Base-by-base conservation (phyloP, 208 protist species). In the Phytomonas serpens region DNA sequence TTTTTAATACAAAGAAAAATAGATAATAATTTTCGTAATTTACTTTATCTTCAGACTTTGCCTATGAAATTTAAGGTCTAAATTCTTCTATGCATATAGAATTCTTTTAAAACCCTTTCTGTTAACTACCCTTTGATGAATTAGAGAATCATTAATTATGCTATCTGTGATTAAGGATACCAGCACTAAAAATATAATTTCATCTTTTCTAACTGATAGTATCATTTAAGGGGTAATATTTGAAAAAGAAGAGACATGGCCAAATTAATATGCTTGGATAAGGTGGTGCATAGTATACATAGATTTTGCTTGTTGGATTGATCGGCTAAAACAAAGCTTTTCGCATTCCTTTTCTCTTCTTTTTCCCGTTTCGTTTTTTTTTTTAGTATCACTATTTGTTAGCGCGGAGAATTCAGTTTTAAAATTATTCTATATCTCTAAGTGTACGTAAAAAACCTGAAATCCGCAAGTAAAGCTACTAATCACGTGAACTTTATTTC, bases 201-300 rank as follows among this genome's bases (percentile, higher is more conserved):
- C 13, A 32, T 10, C 11, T 62, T 73, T 29, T 73, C 27, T 67
- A 66, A 61, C 67, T n/a, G 36, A 27, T 74, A 38, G 19, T 4
- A 33, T 77, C 23, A 75, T 13, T 69, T 33, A 62, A 47, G 2
- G n/a, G 23, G 38, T 62, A 47, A 4, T 38, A 6, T 9, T 67
- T 67, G 1, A 4, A 67, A 61, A 67, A 16, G 47, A 6, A 16
- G 19, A 27, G 7, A 23, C 6, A 27, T 0, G 6, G 3, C 7
- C 1, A 57, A 23, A 19, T 51, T 57, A 16, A 57, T 57, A 57
- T 2, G 47, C 47, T 1, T 27, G 19, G 5, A 19, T 57, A 27
- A 57, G 47, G 47, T 57, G 2, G 10, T 57, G 23, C 27, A 27
- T 4, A 57, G 27, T 57, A 19, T 19, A 57, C 40, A 11, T 47